Evolutionary conservation across 2,329 filamentous ascomycete genomes (phyloP), one percentile per base, ranked within the genome.

Genomic region (Ramularia collo-cygni): DNA sequence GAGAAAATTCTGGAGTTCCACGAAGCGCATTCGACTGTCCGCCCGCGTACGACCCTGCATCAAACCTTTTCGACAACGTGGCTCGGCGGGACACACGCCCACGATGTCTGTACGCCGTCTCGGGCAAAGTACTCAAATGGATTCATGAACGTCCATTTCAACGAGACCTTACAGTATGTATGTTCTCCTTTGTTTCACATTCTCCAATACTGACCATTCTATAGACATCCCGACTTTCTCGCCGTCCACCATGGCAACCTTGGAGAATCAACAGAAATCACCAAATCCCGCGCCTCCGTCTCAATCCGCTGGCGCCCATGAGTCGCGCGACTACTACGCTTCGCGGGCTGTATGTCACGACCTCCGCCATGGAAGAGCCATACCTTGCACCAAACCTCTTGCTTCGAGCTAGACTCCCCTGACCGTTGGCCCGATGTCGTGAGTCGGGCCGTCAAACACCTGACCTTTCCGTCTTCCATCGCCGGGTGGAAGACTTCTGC

Each of bases 381-480:
- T 77, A 77, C 59, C 75, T 84, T 58, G 95, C 88, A 49, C 90
- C 92, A 47, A 96, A 96, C 64, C 83, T 98, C 48, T 88, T 89
- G 55, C 79, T 95, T 59, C 79, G 81, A 58, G 82, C 90, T 55
- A 82, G 89, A 57, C 75, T 96, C 56, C 96, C 92, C 98, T 69
- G 96, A 98, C 71, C 79, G 85, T 64, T 98, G 92, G 92, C 96
- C 92, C 28, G 73, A 96, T 44, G 74, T 98, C 34, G 73, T 96
- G 61, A 65, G 51, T 61, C 59, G 53, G 48, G 43, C 49, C 62
- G 61, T 59, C 64, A 64, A 63, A 50, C 52, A 50, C 47, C 55
- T 69, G 68, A 70, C 68, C 68, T 67, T 69, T 64, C 55, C 62
- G 52, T 56, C 57, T 41, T 44, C 50, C 48, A 52, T 47, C 42